Base-by-base conservation (phyloP, 306 rosid genomes). In the Lupinus albus region DNA sequence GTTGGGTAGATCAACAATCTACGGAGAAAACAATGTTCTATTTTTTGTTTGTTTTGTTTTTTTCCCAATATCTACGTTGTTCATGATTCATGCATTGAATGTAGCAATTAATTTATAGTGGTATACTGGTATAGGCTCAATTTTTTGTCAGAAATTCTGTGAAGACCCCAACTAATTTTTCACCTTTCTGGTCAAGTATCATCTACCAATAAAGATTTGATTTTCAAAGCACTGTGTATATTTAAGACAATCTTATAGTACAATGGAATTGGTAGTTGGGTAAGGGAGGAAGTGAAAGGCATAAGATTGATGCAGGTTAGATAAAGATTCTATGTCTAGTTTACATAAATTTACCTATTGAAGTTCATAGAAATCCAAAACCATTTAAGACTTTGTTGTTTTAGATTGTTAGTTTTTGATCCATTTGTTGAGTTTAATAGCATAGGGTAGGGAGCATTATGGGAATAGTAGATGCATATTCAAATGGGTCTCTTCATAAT, bases 1-100 rank as follows among this genome's bases (percentile, higher is more conserved):
- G n/a, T n/a, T 75, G 82, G 89, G 94, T 80, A 81, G 97, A 83
- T 85, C 71, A 89, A 78, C 96, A 65, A 88, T 82, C 89, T 64
- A 64, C 92, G 89, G 92, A 85, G 88, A 85, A 80, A 80, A 75
- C 92, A 61, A 85, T 73, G 89, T 39, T 48, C 8, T 25, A 1
- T n/a, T 42, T 53, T 8, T 33, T 16, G 63, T 59, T 59, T 62
- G 70, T 54, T 14, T 32, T 9, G n/a, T n/a, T 54, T 42, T 65
- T 73, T 12, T 20, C 36, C 14, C 49, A 71, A n/a, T 3, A 9
- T 50, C 73, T 74, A 36, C n/a, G n/a, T 49, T 25, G n/a, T n/a
- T n/a, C n/a, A n/a, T 21, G 74, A 52, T 61, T 71, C 60, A 52
- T 67, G 75, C 67, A 42, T 72, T 57, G 30, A 41, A 62, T 67